Evolutionary conservation across 129 eudicot species (phyloP).

Genomic region (Mikania micrantha): DNA sequence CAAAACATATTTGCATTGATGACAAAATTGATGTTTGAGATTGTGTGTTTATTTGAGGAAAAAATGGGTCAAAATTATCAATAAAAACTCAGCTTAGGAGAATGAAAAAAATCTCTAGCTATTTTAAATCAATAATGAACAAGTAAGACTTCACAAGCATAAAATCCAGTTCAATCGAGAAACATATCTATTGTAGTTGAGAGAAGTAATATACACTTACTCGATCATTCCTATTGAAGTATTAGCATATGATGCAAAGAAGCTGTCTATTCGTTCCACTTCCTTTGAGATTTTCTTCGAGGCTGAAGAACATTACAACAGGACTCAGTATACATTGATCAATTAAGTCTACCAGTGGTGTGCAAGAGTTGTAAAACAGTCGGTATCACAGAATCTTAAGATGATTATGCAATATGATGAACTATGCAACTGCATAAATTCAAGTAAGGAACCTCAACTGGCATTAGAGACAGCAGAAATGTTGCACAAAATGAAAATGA

Average conservation of each 20-base stretch:
- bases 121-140: not conserved
- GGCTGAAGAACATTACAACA: conserved; percentile 30
- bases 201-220: conserved; percentile 35
- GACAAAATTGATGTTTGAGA: not conserved
- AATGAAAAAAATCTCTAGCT: not conserved
- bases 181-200: not conserved
- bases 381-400: not conserved
- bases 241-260: conserved; percentile 51
- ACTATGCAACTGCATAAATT: not conserved
- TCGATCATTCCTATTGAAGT: conserved; percentile 48
- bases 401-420: not conserved
- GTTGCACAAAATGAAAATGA: not conserved
- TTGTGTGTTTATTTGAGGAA: not conserved
- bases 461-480: not conserved
- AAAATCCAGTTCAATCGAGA: not conserved
- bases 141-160: not conserved
- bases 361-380: not conserved
- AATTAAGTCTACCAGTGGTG: conserved; percentile 10
- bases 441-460: not conserved
- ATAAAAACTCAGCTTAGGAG: too few relatives aligned
- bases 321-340: conserved; percentile 3
- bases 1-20: not conserved
- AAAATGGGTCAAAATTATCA: not conserved
- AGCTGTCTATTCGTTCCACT: conserved; percentile 39
- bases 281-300: conserved; percentile 35